Evolutionary conservation across 257 asterid species (phyloP).

Genomic region (Perilla frutescens): DNA sequence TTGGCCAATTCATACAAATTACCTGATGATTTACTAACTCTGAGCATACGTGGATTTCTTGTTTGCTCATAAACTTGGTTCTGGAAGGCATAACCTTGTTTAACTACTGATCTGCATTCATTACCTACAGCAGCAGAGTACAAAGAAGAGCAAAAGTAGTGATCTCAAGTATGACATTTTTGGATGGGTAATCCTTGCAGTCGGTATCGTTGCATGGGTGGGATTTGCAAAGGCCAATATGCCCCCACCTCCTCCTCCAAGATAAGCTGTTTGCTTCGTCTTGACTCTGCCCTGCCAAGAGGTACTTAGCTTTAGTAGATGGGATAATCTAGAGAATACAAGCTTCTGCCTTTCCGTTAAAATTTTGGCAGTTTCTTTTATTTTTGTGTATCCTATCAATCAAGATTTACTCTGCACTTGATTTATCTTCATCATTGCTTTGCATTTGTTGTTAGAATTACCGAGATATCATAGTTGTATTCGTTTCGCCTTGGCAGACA

Average conservation of each 20-base stretch:
- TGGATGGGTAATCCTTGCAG: conserved; percentile 70
- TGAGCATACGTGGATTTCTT: not conserved
- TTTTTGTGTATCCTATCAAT: not conserved
- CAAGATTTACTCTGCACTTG: not conserved
- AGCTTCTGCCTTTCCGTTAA: not conserved
- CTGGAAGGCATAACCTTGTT: conserved; percentile 1
- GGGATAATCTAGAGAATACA: conserved; percentile 26
- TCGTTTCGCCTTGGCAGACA: not conserved
- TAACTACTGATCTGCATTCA: conserved; percentile 1
- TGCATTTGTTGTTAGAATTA: not conserved
- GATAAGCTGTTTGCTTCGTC: conserved; percentile 33
- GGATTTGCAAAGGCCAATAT: conserved; percentile 60
- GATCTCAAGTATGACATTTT: conserved; percentile 60
- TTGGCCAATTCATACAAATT: not conserved
- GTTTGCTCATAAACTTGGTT: not conserved
- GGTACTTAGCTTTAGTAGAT: conserved; percentile 25
- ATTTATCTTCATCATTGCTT: not conserved
- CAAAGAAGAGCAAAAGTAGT: conserved; percentile 48
- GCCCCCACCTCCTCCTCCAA: conserved; percentile 57
- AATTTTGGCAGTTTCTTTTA: conserved; percentile 24
- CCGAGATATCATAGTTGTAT: not conserved
- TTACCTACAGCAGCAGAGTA: conserved; percentile 49
- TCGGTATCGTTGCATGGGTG: conserved; percentile 60
- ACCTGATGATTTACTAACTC: conserved; percentile 3
- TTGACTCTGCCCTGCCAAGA: conserved; percentile 11